A percentile compares a stretch with the other conserved stretches of the same genome.
These are phyloP conservation scores for Hypoxylon sp. DNA, from an alignment of 2,329 filamentous ascomycete species.

Conservation along the genomic window DNA sequence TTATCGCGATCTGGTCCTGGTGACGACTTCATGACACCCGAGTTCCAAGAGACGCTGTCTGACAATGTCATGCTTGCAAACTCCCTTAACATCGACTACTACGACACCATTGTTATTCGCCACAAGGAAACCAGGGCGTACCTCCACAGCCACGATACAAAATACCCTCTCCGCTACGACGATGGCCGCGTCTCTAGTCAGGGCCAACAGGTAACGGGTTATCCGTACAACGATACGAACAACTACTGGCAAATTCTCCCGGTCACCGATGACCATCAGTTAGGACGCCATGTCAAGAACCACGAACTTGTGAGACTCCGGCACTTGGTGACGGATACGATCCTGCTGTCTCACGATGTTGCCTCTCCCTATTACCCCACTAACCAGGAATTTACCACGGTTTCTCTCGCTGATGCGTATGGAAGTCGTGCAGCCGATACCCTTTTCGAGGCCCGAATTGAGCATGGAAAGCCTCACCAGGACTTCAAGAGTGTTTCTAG, in stretches of 20 bases:
- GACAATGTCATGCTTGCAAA: slow-evolving; percentile 94
- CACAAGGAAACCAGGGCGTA: slow-evolving; percentile 99
- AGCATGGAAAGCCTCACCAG: slow-evolving; percentile 80
- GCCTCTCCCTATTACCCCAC: slow-evolving; percentile 96
- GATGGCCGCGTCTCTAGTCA: slow-evolving; percentile 97
- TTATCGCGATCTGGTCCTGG: slow-evolving; percentile 88
- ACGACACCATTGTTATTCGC: slow-evolving; percentile 83
- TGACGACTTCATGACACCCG: slow-evolving; percentile 98
- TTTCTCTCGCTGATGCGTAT: slow-evolving; percentile 74
- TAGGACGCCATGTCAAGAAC: slow-evolving; percentile 76
- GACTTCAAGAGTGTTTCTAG: slow-evolving; percentile 91
- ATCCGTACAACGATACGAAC: slow-evolving; percentile 98
- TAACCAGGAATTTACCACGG: slow-evolving; percentile 97
- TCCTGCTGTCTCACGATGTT: slow-evolving; percentile 94
- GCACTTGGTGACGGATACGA: slow-evolving; percentile 84
- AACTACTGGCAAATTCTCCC: slow-evolving; percentile 97
- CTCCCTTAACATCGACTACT: slow-evolving; percentile 87
- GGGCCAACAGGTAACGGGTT: slow-evolving; percentile 97
- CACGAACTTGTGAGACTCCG: slow-evolving; percentile 87
- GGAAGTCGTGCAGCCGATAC: slow-evolving; percentile 85
- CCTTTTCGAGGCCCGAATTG: slow-evolving; percentile 90
- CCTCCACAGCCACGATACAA: slow-evolving; percentile 90
- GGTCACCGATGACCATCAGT: slow-evolving; percentile 63
- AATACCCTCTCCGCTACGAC: slow-evolving; percentile 93
- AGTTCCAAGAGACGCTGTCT: slow-evolving; percentile 95